A percentile compares a stretch with the other conserved stretches of the same genome.
These are phyloP conservation scores for Diaporthe helianthi DNA, from an alignment of 2,329 filamentous ascomycete genomes.

Conservation along the genomic window DNA sequence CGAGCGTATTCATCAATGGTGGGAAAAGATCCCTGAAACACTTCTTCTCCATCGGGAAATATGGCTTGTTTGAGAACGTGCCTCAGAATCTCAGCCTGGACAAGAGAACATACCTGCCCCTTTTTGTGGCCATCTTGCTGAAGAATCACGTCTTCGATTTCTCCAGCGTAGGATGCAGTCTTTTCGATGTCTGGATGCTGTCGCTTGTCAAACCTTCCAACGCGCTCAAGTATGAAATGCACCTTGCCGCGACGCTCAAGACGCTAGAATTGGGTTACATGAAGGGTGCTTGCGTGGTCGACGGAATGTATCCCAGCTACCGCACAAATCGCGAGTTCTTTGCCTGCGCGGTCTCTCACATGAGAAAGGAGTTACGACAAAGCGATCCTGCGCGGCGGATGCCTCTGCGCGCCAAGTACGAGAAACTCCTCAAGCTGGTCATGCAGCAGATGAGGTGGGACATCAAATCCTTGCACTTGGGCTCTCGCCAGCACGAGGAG, in stretches of 20 bases:
- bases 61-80: slow-evolving; percentile 55
- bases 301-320: slow-evolving; percentile 54
- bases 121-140: slow-evolving; percentile 61
- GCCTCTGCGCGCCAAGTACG: slow-evolving; percentile 49
- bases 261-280: slow-evolving; percentile 52
- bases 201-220: slow-evolving; percentile 58
- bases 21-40: slow-evolving; percentile 50
- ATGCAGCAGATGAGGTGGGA: slow-evolving; percentile 64
- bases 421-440: slow-evolving; percentile 50
- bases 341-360: slow-evolving; percentile 54
- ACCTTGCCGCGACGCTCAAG: slow-evolving; percentile 55
- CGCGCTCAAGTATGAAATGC: slow-evolving; percentile 56
- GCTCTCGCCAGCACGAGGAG: slow-evolving; percentile 49
- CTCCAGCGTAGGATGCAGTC: slow-evolving; percentile 52
- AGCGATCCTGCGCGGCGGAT: slow-evolving; percentile 46
- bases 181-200: slow-evolving; percentile 60
- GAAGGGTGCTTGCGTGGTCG: slow-evolving; percentile 47
- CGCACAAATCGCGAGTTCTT: slow-evolving; percentile 57
- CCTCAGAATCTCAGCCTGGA: slow-evolving; percentile 49
- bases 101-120: slow-evolving; percentile 54
- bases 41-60: slow-evolving; percentile 56
- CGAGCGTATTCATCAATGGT: slow-evolving; percentile 52
- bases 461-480: slow-evolving; percentile 47
- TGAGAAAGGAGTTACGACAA: slow-evolving; percentile 56
- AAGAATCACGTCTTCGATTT: slow-evolving; percentile 56